phyloP scores from a whole-genome alignment of 2,329 filamentous ascomycete species.

The Amylocarpus encephaloides region DNA sequence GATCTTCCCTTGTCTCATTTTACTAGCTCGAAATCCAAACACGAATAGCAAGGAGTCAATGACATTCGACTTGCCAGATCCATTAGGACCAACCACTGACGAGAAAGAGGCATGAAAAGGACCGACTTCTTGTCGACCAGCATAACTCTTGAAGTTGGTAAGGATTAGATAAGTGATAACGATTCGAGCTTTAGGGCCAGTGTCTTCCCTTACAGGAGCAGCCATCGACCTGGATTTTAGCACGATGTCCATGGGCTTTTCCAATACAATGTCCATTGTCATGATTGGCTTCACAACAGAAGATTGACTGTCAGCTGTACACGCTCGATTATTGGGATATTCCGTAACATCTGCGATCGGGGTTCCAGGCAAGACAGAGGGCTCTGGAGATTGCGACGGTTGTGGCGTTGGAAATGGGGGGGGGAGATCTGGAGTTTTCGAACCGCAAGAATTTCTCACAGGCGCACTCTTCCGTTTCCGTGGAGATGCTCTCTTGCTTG shows the following conservation, averaged over 20 bases:
- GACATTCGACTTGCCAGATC: slow-evolving; percentile 97
- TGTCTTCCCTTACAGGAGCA: slow-evolving; percentile 63
- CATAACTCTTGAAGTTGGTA: slow-evolving; percentile 98
- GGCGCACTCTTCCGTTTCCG: slow-evolving; percentile 62
- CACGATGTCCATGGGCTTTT: slow-evolving; percentile 90
- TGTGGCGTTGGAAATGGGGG: slow-evolving; percentile 44
- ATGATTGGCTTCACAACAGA: slow-evolving; percentile 64
- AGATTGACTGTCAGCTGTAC: slow-evolving; percentile 42
- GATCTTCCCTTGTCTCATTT: slow-evolving; percentile 98
- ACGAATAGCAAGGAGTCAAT: slow-evolving; percentile 97
- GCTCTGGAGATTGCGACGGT: slow-evolving; percentile 50
- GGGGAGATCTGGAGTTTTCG: slow-evolving; percentile 28
- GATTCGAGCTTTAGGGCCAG: slow-evolving; percentile 73
- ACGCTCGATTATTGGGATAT: slow-evolving; percentile 55
- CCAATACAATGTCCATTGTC: slow-evolving; percentile 69
- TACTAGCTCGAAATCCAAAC: slow-evolving; percentile 98
- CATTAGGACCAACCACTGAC: slow-evolving; percentile 94
- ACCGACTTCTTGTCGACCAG: slow-evolving; percentile 87
- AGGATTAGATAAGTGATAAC: slow-evolving; percentile 90
- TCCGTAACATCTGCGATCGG: slow-evolving; percentile 71
- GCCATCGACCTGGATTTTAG: slow-evolving; percentile 73
- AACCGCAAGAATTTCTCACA: slow-evolving; percentile 23
- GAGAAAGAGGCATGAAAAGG: slow-evolving; percentile 97
- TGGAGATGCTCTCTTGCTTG: slow-evolving; percentile 50
- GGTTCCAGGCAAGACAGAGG: slow-evolving; percentile 43